Evolutionary conservation across 2,329 filamentous ascomycete species (phyloP).

Genomic region (Aspergillus texensis): DNA sequence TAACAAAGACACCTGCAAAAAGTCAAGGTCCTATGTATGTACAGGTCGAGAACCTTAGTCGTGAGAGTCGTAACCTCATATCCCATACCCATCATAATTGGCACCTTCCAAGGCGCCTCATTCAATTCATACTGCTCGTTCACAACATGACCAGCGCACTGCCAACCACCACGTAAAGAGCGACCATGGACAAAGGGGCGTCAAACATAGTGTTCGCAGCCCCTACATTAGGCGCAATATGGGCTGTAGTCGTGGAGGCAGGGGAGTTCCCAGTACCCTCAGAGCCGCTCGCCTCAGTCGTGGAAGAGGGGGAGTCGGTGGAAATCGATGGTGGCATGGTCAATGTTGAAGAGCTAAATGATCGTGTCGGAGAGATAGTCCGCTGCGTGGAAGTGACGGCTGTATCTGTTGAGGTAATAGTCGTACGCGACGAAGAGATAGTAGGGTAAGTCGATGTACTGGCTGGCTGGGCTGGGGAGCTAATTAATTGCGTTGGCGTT

Average conservation of each 20-base stretch:
- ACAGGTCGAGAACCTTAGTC: conserved; percentile 11
- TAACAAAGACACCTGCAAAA: conserved; percentile 1
- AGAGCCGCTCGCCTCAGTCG: conserved; percentile 12
- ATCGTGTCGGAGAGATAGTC: conserved; percentile 3
- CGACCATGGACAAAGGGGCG: conserved; percentile 17
- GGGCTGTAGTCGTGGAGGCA: conserved; percentile 9
- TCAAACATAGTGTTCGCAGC: conserved; percentile 19
- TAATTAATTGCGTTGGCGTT: neutral
- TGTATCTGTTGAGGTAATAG: neutral
- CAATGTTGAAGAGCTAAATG: neutral
- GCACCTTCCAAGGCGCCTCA: neutral
- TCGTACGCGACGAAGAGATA: neutral
- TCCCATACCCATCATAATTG: conserved; percentile 10
- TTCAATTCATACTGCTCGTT: neutral
- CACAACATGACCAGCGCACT: conserved; percentile 24
- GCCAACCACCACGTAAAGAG: conserved; percentile 28
- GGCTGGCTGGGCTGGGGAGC: conserved; percentile 3
- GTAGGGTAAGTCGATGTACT: neutral
- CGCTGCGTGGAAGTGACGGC: neutral
- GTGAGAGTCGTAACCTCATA: conserved; percentile 17
- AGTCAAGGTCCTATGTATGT: conserved; percentile 12
- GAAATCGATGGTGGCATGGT: neutral
- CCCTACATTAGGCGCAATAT: conserved; percentile 23
- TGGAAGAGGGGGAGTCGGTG: conserved; percentile 4
- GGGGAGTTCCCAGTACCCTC: neutral